Base-by-base conservation (phyloP, 2,329 filamentous ascomycete species). In the Plenodomus biglobosus region DNA sequence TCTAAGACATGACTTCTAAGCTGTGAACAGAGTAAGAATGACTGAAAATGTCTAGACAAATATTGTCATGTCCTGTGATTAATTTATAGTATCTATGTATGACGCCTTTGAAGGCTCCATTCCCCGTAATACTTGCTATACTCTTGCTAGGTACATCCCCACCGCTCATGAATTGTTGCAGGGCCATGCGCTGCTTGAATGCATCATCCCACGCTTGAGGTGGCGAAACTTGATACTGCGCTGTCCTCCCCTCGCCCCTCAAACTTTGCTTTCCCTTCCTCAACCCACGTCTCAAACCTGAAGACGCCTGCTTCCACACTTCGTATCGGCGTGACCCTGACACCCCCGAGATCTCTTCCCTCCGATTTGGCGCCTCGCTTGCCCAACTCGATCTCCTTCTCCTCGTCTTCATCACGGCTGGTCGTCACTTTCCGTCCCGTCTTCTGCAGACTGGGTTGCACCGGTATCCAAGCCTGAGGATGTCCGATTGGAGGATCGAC, bases 211-310 rank as follows among this genome's bases (percentile, higher is more conserved):
- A 41, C 50, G 32, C 50, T 48, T 11, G 58, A 62, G 40, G 60
- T 64, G 15, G 54, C 48, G 46, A 63, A 57, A 40, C 62, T 60
- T 15, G 43, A 50, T 42, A 60, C 55, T 8, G 50, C 17, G 19
- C 50, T 50, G 11, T 45, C 42, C 3, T 27, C 35, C 40, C 51
- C 13, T 16, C 21, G 42, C 20, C 10, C 44, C 30, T 76, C 71
- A 24, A 69, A 58, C 38, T 84, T 84, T 44, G 76, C 75, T 53
- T 74, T 77, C 48, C 80, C 80, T 63, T 87, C 84, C 69, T 89
- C 86, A 46, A 88, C 79, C 85, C 85, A 88, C 48, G 85, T 77
- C 66, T 88, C 85, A 61, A 88, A 78, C 19, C 80, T 74, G 65
- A 88, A 81, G 49, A 85, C 83, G 3, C 85, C 85, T 2, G 83